Evolutionary conservation across 2,329 filamentous ascomycete genomes (phyloP).

Genomic region (Biscogniauxia mediterranea): DNA sequence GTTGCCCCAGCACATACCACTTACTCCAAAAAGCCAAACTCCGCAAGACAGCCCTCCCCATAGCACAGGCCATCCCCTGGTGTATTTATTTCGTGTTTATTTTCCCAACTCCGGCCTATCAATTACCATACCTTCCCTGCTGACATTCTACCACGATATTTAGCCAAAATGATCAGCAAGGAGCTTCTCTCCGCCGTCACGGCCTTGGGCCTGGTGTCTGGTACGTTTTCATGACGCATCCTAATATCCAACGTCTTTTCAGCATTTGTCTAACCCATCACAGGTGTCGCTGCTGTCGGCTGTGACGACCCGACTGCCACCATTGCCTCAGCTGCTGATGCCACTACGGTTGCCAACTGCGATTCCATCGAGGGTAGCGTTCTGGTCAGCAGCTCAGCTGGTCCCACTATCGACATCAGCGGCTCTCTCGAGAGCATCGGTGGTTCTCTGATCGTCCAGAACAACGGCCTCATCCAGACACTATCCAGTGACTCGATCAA

Average conservation of each 20-base stretch:
- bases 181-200: conserved; percentile 45
- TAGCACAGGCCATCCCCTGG: background rate
- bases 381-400: conserved; percentile 56
- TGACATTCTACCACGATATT: conserved; percentile 18
- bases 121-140: background rate
- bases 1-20: conserved; percentile 2
- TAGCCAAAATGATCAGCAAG: conserved; percentile 46
- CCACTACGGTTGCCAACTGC: conserved; percentile 60
- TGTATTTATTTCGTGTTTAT: background rate
- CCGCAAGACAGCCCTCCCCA: background rate
- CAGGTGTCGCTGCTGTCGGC: conserved; percentile 29
- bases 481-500: conserved; percentile 61
- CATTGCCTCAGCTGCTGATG: conserved; percentile 64
- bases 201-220: conserved; percentile 44
- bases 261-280: conserved; percentile 1
- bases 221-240: conserved; percentile 32
- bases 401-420: conserved; percentile 59
- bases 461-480: conserved; percentile 60
- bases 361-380: conserved; percentile 67
- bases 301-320: conserved; percentile 45
- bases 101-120: conserved; percentile 2
- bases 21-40: background rate
- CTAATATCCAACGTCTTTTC: too few species aligned
- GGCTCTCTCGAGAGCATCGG: conserved; percentile 53
- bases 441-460: conserved; percentile 56